phyloP scores from a whole-genome alignment of 2,329 filamentous ascomycete species.

The Zasmidium angulare region DNA sequence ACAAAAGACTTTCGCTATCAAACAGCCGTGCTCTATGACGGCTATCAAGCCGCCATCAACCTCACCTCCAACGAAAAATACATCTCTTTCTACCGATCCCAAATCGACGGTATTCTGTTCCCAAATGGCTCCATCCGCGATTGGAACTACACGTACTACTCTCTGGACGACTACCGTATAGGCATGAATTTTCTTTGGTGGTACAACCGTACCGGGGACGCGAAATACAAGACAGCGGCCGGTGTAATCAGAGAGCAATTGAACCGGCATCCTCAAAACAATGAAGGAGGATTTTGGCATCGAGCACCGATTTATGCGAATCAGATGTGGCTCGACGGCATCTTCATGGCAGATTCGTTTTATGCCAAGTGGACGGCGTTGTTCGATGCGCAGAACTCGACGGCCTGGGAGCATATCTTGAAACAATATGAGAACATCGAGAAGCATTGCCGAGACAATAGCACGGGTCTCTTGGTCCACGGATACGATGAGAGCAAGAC shows the following conservation, averaged over 20 bases:
- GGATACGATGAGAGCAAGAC: slow-evolving; percentile 54
- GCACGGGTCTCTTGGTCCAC: slow-evolving; percentile 51
- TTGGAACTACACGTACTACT: slow-evolving; percentile 51
- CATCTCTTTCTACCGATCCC: slow-evolving; percentile 22
- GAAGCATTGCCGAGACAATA: slow-evolving; percentile 44
- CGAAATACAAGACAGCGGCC: slow-evolving; percentile 24
- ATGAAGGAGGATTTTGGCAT: slow-evolving; percentile 36
- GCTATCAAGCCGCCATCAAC: slow-evolving; percentile 19
- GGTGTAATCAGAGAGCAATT: slow-evolving; percentile 26
- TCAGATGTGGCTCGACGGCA: slow-evolving; percentile 55
- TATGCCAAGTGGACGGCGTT: slow-evolving; percentile 32
- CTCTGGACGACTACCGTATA: slow-evolving; percentile 34
- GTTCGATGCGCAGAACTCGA: slow-evolving; percentile 19
- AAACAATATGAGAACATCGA: slow-evolving; percentile 44
- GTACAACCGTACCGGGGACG: slow-evolving; percentile 23
- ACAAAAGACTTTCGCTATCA: slow-evolving; percentile 20
- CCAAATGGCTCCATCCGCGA: slow-evolving; percentile 49
- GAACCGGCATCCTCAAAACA: slow-evolving; percentile 31
- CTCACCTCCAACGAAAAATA: slow-evolving; percentile 16
- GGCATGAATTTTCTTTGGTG: slow-evolving; percentile 31
- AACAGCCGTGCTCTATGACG: slow-evolving; percentile 19
- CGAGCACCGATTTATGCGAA: slow-evolving; percentile 42
- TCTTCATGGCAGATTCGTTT: slow-evolving; percentile 51
- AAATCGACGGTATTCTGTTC: slow-evolving; percentile 44
- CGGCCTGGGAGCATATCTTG: slow-evolving; percentile 35